phyloP scores from a whole-genome alignment of 495 filamentous ascomycete genomes.

The Penicillium dipodomyicola region DNA sequence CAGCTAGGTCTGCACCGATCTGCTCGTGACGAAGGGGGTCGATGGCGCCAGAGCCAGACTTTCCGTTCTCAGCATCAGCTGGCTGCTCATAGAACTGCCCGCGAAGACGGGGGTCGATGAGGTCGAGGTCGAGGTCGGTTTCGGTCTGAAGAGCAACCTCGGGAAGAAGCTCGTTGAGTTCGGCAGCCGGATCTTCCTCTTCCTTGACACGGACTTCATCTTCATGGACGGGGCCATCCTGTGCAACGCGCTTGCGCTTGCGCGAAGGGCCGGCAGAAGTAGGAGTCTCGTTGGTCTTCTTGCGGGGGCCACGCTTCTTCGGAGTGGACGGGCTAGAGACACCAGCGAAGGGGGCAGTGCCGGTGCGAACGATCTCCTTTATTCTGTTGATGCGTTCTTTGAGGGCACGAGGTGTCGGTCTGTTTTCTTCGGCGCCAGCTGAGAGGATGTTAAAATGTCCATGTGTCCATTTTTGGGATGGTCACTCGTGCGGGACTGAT shows the following conservation, averaged over 20 bases:
- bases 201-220: neutral
- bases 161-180: neutral
- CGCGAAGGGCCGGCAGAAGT: neutral
- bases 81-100: neutral
- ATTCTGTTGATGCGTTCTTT: neutral
- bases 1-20: neutral
- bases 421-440: neutral
- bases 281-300: neutral
- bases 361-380: neutral
- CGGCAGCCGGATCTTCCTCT: neutral
- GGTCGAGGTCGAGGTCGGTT: rapidly evolving
- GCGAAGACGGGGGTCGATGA: neutral
- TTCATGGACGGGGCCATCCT: neutral
- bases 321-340: neutral
- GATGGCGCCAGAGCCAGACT: neutral
- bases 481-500: neutral
- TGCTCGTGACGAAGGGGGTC: neutral
- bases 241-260: neutral
- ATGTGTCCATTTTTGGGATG: neutral
- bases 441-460: neutral
- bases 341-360: neutral
- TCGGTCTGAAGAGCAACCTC: neutral
- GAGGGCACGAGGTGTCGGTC: neutral
- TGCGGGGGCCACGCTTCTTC: neutral
- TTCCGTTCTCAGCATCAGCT: neutral